phyloP scores from a whole-genome alignment of 371 early-diverging fungal species.

The Batkoa obscura region DNA sequence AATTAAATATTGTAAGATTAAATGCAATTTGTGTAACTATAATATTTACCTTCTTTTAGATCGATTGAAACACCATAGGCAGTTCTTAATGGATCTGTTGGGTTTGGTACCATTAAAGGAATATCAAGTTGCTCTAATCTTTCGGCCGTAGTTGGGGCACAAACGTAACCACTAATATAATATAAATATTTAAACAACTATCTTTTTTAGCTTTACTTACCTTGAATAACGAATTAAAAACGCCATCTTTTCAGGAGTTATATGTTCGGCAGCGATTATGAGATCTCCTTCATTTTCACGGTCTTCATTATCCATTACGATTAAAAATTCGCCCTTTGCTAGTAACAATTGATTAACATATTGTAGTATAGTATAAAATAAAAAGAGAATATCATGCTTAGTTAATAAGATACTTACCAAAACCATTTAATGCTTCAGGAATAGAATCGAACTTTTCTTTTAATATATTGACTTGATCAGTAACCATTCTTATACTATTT shows the following conservation, averaged over 20 bases:
- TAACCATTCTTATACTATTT: no score
- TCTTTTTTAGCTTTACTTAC: slow-evolving; percentile 23
- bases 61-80: slow-evolving; percentile 88
- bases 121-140: slow-evolving; percentile 61
- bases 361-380: no score
- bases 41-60: slow-evolving; percentile 32
- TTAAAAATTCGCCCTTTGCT: slow-evolving; percentile 62
- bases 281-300: slow-evolving; percentile 96
- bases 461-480: no score
- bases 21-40: not conserved
- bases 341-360: no score
- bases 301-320: slow-evolving; percentile 91
- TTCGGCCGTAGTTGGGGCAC: slow-evolving; percentile 58
- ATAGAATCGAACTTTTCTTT: no score
- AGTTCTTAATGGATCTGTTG: slow-evolving; percentile 73
- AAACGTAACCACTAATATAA: slow-evolving; percentile 63
- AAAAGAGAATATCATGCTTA: no score
- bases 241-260: slow-evolving; percentile 79
- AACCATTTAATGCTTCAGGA: no score
- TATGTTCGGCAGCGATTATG: slow-evolving; percentile 76
- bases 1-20: not conserved
- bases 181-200: not conserved
- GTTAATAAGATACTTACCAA: no score
- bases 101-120: slow-evolving; percentile 83
- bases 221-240: slow-evolving; percentile 83